phyloP scores from a whole-genome alignment of 495 filamentous ascomycete species.

The Penicillium diatomitis region DNA sequence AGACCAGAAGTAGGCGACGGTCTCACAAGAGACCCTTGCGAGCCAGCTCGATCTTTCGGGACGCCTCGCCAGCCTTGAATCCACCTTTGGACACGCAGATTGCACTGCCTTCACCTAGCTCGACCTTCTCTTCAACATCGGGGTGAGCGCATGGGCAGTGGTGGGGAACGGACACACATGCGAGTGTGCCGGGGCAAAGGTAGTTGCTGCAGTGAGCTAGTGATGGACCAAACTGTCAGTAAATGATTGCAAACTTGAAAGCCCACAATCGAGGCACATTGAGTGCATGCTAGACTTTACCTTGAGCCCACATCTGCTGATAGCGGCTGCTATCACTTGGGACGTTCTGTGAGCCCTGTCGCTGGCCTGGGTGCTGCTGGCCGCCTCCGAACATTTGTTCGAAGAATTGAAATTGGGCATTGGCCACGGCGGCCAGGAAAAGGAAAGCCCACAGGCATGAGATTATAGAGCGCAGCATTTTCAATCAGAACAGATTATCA shows the following conservation, averaged over 20 bases:
- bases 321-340: conserved; percentile 72
- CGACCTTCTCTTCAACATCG: conserved; percentile 75
- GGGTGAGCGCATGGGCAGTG: conserved; percentile 88
- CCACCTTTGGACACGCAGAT: conserved; percentile 78
- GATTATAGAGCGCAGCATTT: conserved; percentile 18
- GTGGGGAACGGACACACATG: conserved; percentile 87
- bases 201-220: conserved; percentile 75
- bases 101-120: conserved; percentile 71
- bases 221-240: neutral
- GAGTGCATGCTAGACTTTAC: conserved; percentile 24
- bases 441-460: conserved; percentile 35
- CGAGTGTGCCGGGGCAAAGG: conserved; percentile 81
- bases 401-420: conserved; percentile 80
- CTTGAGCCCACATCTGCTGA: conserved; percentile 56
- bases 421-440: conserved; percentile 36
- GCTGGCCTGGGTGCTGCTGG: conserved; percentile 50
- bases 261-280: neutral
- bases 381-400: conserved; percentile 70
- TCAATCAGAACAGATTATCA: neutral
- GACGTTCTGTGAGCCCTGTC: conserved; percentile 61
- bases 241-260: neutral
- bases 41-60: conserved; percentile 70
- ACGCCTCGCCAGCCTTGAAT: conserved; percentile 63
- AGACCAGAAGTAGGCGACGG: neutral
- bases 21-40: conserved; percentile 71